Conservation (phyloP, 140 eudicot genomes). For the Stevia rebaudiana region DNA sequence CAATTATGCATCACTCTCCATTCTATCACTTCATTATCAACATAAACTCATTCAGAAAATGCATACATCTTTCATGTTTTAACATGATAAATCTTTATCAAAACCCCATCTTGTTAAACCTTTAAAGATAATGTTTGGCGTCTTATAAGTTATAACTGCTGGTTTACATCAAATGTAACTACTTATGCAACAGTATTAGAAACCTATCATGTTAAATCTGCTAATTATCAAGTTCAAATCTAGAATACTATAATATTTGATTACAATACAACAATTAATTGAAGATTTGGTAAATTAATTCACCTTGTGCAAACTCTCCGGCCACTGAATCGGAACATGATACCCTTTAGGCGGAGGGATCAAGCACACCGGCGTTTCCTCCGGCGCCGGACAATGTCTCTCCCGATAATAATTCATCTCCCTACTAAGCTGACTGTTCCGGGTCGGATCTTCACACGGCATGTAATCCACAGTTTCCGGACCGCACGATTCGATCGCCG, state of each 20-base stretch:
- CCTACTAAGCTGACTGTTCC: conserved; percentile 79
- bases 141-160: background rate
- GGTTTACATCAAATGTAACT: background rate
- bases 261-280: background rate
- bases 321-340: conserved; percentile 86
- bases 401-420: conserved; percentile 92
- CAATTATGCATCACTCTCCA: background rate
- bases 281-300: background rate
- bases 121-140: conserved; percentile 1
- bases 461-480: conserved; percentile 79
- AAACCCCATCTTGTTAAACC: background rate
- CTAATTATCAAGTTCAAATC: conserved; percentile 3
- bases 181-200: background rate
- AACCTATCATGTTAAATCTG: background rate
- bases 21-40: too few species aligned
- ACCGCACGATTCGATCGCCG: conserved; percentile 48
- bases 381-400: conserved; percentile 74
- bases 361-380: conserved; percentile 77
- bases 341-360: conserved; percentile 81
- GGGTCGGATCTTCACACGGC: conserved; percentile 96
- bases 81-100: conserved; percentile 3
- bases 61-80: conserved; percentile 10
- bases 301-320: conserved; percentile 89
- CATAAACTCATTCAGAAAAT: background rate
- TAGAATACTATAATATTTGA: background rate